Conservation (phyloP, 2,329 filamentous ascomycete genomes). For the Aaosphaeria pasadenensis region DNA sequence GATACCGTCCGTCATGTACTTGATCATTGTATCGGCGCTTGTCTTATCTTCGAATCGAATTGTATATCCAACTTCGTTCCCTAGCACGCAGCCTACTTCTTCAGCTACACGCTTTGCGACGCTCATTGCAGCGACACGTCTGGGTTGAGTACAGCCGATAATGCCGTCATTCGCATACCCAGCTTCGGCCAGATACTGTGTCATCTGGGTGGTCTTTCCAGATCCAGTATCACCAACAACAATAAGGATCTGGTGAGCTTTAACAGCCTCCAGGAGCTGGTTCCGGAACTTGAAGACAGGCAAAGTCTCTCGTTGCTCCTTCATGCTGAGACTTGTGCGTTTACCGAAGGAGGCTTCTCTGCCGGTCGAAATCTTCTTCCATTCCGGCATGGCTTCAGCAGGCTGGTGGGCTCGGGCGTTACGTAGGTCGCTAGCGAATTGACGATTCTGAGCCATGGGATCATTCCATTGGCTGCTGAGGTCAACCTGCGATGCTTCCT, state of each 20-base stretch:
- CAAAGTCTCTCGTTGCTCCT: conserved; percentile 85
- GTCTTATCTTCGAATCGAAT: conserved; percentile 99
- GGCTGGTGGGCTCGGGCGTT: conserved; percentile 59
- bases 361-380: conserved; percentile 80
- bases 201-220: conserved; percentile 94
- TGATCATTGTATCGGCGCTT: conserved; percentile 81
- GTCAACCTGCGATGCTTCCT: conserved; percentile 75
- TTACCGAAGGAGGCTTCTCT: conserved; percentile 81
- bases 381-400: conserved; percentile 76
- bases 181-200: conserved; percentile 89
- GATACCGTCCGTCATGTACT: conserved; percentile 99
- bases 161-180: conserved; percentile 85
- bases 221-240: conserved; percentile 97
- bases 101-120: conserved; percentile 97
- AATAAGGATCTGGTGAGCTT: conserved; percentile 85
- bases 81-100: conserved; percentile 90
- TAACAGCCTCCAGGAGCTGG: conserved; percentile 82
- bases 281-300: conserved; percentile 87
- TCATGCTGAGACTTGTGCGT: conserved; percentile 86
- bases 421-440: conserved; percentile 85
- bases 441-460: conserved; percentile 85
- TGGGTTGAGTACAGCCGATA: conserved; percentile 94
- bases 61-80: conserved; percentile 95
- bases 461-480: conserved; percentile 93
- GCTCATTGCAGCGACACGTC: conserved; percentile 97